These are phyloP conservation scores for Plasmodium adleri DNA, from an alignment of 169 alveolate species.

Conservation along the genomic window DNA sequence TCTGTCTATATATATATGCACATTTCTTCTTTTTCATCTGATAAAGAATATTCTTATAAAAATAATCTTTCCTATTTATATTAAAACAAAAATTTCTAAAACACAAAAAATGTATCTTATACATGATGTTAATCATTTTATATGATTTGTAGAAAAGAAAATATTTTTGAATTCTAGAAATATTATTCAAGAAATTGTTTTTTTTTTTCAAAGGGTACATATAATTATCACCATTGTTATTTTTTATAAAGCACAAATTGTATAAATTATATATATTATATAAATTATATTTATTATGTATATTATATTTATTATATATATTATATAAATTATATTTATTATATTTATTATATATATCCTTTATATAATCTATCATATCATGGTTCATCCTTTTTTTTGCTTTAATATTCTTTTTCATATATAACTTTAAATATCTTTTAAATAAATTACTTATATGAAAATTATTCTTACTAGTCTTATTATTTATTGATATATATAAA, in stretches of 20 bases:
- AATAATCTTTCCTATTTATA: neutral
- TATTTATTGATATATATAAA: slow-evolving; percentile 16
- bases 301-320: no score
- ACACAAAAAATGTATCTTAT: slow-evolving; percentile 10
- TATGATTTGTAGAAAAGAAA: neutral
- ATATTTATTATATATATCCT: no score
- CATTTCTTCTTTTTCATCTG: slow-evolving; percentile 20
- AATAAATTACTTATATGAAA: no score
- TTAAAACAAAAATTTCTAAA: neutral
- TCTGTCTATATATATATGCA: neutral
- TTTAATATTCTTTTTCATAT: neutral
- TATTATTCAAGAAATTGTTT: neutral
- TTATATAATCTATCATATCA: no score
- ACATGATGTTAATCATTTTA: neutral
- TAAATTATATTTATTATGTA: no score
- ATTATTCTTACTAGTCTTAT: neutral
- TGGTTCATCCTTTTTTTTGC: neutral
- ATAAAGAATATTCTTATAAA: slow-evolving; percentile 15
- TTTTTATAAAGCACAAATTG: no score
- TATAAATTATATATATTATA: no score
- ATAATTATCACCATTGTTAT: no score
- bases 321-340: no score
- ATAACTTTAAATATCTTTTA: neutral
- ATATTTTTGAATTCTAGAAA: no score
- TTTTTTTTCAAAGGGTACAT: neutral